Conservation (phyloP, 352 stramenopile genomes). For the Phytopythium mirpurense region DNA sequence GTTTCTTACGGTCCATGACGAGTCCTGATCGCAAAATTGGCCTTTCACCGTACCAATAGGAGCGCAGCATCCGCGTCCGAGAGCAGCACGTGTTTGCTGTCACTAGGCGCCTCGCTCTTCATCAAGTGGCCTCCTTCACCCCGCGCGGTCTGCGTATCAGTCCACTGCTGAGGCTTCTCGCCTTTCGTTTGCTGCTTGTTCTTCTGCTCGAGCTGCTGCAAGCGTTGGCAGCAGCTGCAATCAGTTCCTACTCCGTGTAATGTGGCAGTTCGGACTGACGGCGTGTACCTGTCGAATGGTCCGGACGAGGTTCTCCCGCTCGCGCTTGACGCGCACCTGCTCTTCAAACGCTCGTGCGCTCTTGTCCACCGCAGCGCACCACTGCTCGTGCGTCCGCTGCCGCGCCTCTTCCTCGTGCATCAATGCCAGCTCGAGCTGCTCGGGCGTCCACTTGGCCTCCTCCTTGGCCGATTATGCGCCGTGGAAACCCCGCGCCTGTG, state of each 20-base stretch:
- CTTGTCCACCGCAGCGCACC: conserved; percentile 33
- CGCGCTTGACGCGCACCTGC: conserved; percentile 35
- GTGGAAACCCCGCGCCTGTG: neutral
- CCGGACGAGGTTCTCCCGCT: conserved; percentile 44
- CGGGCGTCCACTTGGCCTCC: conserved; percentile 28
- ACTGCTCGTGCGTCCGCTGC: conserved; percentile 51
- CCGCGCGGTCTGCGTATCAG: no score
- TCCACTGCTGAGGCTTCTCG: neutral
- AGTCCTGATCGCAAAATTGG: no score
- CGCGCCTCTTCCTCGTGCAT: conserved; percentile 55
- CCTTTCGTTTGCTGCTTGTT: neutral
- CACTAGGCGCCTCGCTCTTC: no score
- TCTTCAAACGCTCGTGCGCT: conserved; percentile 37
- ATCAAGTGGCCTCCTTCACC: no score
- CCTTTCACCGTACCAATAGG: conserved; percentile 12
- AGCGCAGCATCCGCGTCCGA: conserved; percentile 11
- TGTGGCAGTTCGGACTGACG: no score
- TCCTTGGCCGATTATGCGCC: no score
- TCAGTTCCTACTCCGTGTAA: neutral
- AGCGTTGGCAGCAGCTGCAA: neutral
- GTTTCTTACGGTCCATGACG: no score
- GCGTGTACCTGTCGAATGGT: conserved; percentile 57
- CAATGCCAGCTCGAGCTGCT: conserved; percentile 38
- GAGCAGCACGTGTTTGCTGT: neutral
- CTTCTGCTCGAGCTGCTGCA: neutral